Conservation (phyloP, 2,329 filamentous ascomycete species). For the Botrytis squamosa region DNA sequence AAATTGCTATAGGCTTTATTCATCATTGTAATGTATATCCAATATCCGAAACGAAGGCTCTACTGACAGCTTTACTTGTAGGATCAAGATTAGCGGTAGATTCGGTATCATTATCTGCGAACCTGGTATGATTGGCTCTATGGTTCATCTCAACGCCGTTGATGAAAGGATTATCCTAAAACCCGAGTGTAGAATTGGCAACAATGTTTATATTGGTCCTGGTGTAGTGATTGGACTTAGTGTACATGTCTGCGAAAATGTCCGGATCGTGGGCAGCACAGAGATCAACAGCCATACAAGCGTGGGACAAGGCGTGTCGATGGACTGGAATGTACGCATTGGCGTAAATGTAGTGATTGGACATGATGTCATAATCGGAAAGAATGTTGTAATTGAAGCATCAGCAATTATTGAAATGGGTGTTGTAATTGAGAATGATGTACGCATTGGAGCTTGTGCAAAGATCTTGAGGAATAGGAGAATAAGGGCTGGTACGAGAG, state of each 20-base stretch:
- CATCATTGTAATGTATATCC: background rate
- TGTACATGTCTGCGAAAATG: background rate
- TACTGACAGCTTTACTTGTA: background rate
- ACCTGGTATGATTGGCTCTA: no score
- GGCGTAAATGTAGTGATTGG: background rate
- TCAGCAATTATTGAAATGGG: background rate
- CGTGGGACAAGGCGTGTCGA: background rate
- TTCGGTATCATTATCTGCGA: background rate
- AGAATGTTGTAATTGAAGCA: background rate
- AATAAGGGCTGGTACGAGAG: no score
- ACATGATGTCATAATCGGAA: background rate
- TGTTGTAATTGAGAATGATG: background rate
- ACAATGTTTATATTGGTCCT: background rate
- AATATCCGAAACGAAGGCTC: background rate
- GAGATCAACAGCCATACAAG: background rate
- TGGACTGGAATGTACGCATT: background rate
- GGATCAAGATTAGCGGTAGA: background rate
- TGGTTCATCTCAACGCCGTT: background rate
- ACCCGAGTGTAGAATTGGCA: fast-evolving
- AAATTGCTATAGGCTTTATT: background rate
- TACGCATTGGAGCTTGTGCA: background rate
- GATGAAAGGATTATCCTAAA: background rate
- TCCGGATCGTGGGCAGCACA: background rate
- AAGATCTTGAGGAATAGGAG: fast-evolving
- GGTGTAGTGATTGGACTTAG: background rate